Percentiles rank a stretch among this genome's conserved stretches.
These are phyloP conservation scores for Dictyophora rubrovolvata DNA, from an alignment of 768 basidiomycete species.

Conservation along the genomic window DNA sequence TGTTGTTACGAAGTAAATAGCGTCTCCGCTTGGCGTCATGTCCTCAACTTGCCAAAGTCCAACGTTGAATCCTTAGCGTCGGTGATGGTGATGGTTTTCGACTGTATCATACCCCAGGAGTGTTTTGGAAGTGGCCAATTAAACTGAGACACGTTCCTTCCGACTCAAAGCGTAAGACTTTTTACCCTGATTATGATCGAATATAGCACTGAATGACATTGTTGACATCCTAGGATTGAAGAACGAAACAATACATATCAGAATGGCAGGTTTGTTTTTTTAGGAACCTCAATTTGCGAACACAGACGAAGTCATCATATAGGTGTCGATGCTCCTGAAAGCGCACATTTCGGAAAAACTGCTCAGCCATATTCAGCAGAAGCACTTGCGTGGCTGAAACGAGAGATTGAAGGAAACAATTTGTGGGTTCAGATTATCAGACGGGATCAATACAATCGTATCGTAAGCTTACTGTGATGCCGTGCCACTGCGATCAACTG, in stretches of 20 bases:
- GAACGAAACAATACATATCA: conserved; percentile 74
- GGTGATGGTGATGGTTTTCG: conserved; percentile 85
- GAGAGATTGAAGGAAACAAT: conserved; percentile 41
- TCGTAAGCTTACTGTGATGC: conserved; percentile 41
- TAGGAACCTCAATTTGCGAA: background rate
- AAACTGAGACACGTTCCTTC: conserved; percentile 59
- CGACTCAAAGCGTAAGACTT: conserved; percentile 39
- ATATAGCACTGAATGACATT: background rate
- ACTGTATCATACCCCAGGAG: conserved; percentile 73
- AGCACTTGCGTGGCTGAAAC: conserved; percentile 61
- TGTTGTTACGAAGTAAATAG: conserved; percentile 59
- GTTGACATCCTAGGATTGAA: conserved; percentile 44
- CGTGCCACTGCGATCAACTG: background rate
- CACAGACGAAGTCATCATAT: background rate
- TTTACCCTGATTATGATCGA: background rate
- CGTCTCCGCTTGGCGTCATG: background rate
- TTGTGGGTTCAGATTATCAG: conserved; percentile 65
- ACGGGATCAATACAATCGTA: conserved; percentile 76
- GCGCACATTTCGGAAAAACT: conserved; percentile 74
- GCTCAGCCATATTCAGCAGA: conserved; percentile 70
- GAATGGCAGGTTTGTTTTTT: conserved; percentile 47
- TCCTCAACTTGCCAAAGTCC: no score
- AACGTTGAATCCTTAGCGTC: conserved; percentile 36
- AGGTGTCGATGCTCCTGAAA: conserved; percentile 87
- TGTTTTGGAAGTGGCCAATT: conserved; percentile 67